A percentile compares a stretch with the other conserved stretches of the same genome.
Conservation (phyloP, 768 basidiomycete genomes). For the Hygrocybe coccinea region DNA sequence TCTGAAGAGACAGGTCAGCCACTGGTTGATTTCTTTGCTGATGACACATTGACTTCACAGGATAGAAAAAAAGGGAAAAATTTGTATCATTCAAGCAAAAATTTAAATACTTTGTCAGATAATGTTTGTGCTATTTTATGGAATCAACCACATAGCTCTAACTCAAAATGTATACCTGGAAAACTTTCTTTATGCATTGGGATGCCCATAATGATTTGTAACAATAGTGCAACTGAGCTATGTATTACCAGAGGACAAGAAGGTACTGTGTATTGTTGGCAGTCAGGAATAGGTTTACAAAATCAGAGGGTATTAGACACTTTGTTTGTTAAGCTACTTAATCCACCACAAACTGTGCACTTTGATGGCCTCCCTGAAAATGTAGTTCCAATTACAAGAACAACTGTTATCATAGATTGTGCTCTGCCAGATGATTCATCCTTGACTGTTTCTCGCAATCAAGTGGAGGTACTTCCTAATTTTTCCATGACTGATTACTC, state of each 20-base stretch:
- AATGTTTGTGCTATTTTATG: slow-evolving; percentile 3
- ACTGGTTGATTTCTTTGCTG: slow-evolving; percentile 24
- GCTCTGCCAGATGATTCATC: no score
- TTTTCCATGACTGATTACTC: no score
- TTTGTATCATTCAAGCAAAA: no score
- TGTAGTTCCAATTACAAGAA: slow-evolving; percentile 23
- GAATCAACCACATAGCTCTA: slow-evolving; percentile 4
- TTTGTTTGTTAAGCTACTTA: slow-evolving; percentile 17
- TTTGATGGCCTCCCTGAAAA: slow-evolving; percentile 5
- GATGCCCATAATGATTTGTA: slow-evolving; percentile 26
- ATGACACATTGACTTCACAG: slow-evolving; percentile 12
- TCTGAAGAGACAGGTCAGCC: slow-evolving; percentile 32
- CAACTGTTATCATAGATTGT: slow-evolving; percentile 27
- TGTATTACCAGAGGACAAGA: slow-evolving; percentile 32
- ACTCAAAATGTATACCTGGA: slow-evolving; percentile 21
- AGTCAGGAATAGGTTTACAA: slow-evolving; percentile 7
- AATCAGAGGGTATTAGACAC: slow-evolving; percentile 17
- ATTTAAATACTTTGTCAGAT: neutral
- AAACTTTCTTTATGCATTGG: slow-evolving; percentile 29
- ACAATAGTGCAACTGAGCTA: slow-evolving; percentile 27
- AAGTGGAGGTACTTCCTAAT: no score
- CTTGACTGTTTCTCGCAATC: no score
- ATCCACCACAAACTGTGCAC: slow-evolving; percentile 5
- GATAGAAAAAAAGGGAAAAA: neutral
- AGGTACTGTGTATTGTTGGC: slow-evolving; percentile 24